These are phyloP conservation scores for Dysphania ambrosioides DNA, from an alignment of 148 eudicot species.

Conservation along the genomic window DNA sequence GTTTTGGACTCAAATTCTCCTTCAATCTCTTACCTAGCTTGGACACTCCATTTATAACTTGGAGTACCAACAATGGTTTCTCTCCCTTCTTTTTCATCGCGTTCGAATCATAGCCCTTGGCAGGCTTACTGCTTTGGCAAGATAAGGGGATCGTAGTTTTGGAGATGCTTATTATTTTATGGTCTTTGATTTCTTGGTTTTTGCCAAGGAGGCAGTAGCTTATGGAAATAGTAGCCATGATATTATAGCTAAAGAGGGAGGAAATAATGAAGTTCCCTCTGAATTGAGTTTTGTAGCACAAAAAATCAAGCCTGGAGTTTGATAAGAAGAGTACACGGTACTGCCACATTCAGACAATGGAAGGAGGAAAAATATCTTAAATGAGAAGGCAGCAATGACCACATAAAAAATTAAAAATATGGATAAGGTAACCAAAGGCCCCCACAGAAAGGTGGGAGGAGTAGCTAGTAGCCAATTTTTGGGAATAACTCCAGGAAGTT, in stretches of 20 bases:
- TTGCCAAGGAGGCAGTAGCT: slow-evolving; percentile 11
- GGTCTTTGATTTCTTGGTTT: slow-evolving; percentile 6
- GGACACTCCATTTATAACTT: slow-evolving; percentile 22
- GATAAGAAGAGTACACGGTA: background rate
- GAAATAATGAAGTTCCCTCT: background rate
- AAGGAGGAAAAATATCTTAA: slow-evolving; percentile 6
- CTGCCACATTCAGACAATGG: slow-evolving; percentile 3
- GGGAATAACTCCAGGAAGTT: background rate
- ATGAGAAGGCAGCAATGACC: background rate
- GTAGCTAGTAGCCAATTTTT: background rate
- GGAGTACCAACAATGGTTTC: slow-evolving; percentile 7
- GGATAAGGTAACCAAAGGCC: slow-evolving; percentile 9
- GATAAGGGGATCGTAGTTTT: slow-evolving; percentile 24
- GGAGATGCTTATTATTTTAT: slow-evolving; percentile 9
- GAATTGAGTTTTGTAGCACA: background rate
- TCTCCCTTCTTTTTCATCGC: slow-evolving; percentile 24
- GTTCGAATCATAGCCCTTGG: slow-evolving; percentile 13
- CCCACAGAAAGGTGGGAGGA: background rate
- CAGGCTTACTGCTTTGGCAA: slow-evolving; percentile 34
- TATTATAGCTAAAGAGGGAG: background rate
- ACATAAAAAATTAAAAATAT: background rate
- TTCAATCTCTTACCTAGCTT: slow-evolving; percentile 44
- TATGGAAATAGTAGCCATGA: slow-evolving; percentile 10
- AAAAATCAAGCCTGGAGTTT: too few species aligned
- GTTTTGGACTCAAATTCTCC: slow-evolving; percentile 70